These are phyloP conservation scores for Phialophora chinensis DNA, from an alignment of 2,329 filamentous ascomycete genomes.

Conservation along the genomic window DNA sequence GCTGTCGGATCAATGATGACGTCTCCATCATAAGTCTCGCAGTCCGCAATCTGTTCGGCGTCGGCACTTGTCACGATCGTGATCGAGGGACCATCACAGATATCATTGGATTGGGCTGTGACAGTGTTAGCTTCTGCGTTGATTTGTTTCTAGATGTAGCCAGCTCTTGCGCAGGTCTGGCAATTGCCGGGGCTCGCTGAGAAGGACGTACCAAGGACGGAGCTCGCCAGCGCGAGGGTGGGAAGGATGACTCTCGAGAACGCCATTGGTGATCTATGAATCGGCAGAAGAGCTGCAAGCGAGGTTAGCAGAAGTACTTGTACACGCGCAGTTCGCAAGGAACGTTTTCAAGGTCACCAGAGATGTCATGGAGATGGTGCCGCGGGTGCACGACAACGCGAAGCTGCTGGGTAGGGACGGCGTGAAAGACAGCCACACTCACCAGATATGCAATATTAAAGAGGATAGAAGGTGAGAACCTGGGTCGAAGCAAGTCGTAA, in stretches of 20 bases:
- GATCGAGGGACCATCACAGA: slow-evolving; percentile 42
- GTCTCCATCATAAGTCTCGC: slow-evolving; percentile 71
- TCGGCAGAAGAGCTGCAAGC: slow-evolving; percentile 30
- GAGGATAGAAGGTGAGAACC: slow-evolving; percentile 32
- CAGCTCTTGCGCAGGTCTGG: slow-evolving; percentile 16
- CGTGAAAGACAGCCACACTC: slow-evolving; percentile 15
- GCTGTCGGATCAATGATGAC: slow-evolving; percentile 67
- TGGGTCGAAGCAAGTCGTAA: slow-evolving; percentile 32
- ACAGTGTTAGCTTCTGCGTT: slow-evolving; percentile 22
- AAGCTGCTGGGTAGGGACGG: slow-evolving; percentile 10
- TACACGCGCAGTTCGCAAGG: slow-evolving; percentile 19
- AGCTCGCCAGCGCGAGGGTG: slow-evolving; percentile 59
- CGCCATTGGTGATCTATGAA: slow-evolving; percentile 51
- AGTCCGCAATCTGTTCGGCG: slow-evolving; percentile 68
- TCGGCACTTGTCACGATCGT: slow-evolving; percentile 64
- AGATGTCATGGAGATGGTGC: not conserved
- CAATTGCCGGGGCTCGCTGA: not conserved
- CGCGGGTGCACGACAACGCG: slow-evolving; percentile 4
- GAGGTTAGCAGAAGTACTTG: slow-evolving; percentile 29
- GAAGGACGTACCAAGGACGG: slow-evolving; percentile 55
- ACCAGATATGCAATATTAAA: slow-evolving; percentile 42
- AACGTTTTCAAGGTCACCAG: not conserved
- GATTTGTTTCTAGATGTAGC: not conserved
- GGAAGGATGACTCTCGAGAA: slow-evolving; percentile 63
- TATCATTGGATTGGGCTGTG: slow-evolving; percentile 31